Conservation (phyloP, 345 rosid species). For the Boechera stricta region DNA sequence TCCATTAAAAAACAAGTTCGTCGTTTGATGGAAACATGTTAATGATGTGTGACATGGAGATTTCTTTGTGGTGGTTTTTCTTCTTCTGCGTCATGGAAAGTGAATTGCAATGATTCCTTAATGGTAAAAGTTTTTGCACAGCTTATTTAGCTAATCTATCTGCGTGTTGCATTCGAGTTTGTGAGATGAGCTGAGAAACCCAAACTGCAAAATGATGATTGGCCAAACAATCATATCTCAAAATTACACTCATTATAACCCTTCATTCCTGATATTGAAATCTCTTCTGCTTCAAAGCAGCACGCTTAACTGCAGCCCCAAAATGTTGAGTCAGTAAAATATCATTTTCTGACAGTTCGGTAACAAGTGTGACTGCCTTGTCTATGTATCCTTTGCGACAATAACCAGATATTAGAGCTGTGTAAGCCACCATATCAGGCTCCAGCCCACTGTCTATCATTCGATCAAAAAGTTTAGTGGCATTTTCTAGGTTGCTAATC, state of each 20-base stretch:
- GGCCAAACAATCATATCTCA: too few relatives aligned
- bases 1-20: background rate
- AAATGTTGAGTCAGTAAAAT: constrained; percentile 42
- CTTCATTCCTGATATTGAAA: constrained; percentile 14
- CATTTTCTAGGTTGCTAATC: constrained; percentile 52
- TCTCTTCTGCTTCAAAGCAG: constrained; percentile 42
- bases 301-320: constrained; percentile 28
- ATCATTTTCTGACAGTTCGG: constrained; percentile 51
- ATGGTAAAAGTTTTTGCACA: background rate
- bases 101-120: too few relatives aligned
- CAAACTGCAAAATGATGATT: background rate
- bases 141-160: background rate
- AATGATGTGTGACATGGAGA: background rate
- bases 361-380: constrained; percentile 51
- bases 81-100: background rate
- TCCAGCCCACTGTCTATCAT: constrained; percentile 62
- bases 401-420: constrained; percentile 59
- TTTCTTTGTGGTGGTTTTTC: background rate
- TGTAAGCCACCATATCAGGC: constrained; percentile 67
- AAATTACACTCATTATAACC: background rate
- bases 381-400: constrained; percentile 49
- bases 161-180: background rate
- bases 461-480: constrained; percentile 49
- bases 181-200: background rate
- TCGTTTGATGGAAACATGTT: too few relatives aligned